Evolutionary conservation across 169 alveolate species (phyloP).

Genomic region (Plasmodium cynomolgi): DNA sequence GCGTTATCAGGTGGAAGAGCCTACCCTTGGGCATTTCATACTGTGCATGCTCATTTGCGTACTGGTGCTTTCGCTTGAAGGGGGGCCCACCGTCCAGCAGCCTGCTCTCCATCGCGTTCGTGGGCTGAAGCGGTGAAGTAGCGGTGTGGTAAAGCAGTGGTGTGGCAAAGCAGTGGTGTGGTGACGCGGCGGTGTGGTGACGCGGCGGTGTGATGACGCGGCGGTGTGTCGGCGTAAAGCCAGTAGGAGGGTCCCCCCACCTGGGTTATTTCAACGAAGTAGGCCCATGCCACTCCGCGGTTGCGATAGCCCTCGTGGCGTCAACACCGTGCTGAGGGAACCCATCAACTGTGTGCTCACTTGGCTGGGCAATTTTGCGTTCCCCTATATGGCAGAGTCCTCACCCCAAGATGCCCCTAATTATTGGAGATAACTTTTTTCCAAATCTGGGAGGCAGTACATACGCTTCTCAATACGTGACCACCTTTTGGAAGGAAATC

Average conservation of each 20-base stretch:
- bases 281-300: neutral
- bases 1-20: slow-evolving; percentile 19
- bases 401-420: neutral
- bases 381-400: neutral
- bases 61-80: neutral
- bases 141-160: no score
- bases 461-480: neutral
- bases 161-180: neutral
- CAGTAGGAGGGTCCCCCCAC: neutral
- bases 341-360: neutral
- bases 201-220: neutral
- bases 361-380: neutral
- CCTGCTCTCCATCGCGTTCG: slow-evolving; percentile 16
- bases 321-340: neutral
- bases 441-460: neutral
- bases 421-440: neutral
- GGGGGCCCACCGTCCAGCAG: neutral
- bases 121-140: neutral
- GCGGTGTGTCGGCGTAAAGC: neutral
- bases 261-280: neutral
- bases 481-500: neutral
- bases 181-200: neutral
- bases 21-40: slow-evolving; percentile 29
- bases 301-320: neutral
- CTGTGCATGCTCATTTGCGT: slow-evolving; percentile 1